A percentile compares a stretch with the other conserved stretches of the same genome.
Evolutionary conservation across 768 basidiomycete species (phyloP).

Genomic region (Clitopilus hobsonii): DNA sequence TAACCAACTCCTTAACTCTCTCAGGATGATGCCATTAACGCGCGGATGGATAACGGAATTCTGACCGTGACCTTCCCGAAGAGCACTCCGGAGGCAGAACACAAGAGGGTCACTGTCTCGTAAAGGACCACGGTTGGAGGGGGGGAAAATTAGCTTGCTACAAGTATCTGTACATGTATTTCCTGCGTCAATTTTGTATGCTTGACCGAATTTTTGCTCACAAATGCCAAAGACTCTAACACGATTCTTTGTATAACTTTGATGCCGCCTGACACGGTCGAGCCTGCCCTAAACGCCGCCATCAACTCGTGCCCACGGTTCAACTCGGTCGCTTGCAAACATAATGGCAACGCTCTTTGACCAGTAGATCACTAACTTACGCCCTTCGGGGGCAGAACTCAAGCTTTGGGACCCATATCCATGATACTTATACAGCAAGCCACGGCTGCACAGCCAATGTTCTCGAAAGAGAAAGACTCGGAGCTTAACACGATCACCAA

Average conservation of each 20-base stretch:
- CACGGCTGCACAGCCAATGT: neutral
- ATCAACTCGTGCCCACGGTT: neutral
- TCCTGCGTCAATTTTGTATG: too few species aligned
- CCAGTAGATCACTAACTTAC: neutral
- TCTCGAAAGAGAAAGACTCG: neutral
- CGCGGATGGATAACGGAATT: constrained; percentile 45
- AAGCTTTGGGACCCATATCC: neutral
- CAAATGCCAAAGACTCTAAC: neutral
- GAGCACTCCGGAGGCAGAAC: constrained; percentile 27
- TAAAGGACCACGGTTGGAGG: constrained; percentile 14
- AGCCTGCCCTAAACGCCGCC: neutral
- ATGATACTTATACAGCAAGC: neutral
- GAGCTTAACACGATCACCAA: neutral
- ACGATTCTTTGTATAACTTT: too few species aligned
- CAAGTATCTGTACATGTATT: too few species aligned
- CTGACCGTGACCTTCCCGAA: constrained; percentile 52
- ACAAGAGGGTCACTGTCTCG: constrained; percentile 29
- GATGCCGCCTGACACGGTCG: neutral
- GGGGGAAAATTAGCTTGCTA: too few species aligned
- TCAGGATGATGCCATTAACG: constrained; percentile 31
- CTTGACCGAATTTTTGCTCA: too few species aligned
- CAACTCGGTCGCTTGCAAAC: neutral
- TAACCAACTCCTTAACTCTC: too few species aligned
- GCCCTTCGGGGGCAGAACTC: neutral
- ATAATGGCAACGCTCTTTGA: neutral